Conservation (phyloP, 2,329 filamentous ascomycete genomes). For the Xylariaceae sp. region DNA sequence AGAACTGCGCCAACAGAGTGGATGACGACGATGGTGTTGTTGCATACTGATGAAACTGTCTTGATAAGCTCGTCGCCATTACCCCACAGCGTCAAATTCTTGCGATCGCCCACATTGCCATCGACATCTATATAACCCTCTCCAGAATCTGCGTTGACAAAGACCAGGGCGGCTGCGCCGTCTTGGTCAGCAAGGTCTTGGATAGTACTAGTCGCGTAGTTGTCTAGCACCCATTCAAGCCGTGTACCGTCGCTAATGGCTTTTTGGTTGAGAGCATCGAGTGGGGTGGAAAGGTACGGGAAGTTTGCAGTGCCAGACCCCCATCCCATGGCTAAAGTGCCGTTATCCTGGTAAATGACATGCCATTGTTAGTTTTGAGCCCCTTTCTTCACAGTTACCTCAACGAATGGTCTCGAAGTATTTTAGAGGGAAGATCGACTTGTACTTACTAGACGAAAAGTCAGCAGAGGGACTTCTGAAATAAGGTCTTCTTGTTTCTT, state of each 20-base stretch:
- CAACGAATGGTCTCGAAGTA: too few relatives aligned
- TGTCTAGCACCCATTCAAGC: constrained; percentile 65
- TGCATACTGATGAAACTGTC: constrained; percentile 71
- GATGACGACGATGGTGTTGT: constrained; percentile 89
- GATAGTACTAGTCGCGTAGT: constrained; percentile 59
- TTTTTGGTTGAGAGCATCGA: constrained; percentile 63
- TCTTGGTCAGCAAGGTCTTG: constrained; percentile 57
- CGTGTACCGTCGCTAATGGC: constrained; percentile 55
- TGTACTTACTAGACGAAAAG: too few relatives aligned
- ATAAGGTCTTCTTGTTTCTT: too few relatives aligned
- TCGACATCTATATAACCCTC: constrained; percentile 84
- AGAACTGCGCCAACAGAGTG: constrained; percentile 81
- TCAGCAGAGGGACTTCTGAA: too few relatives aligned
- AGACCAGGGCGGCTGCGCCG: constrained; percentile 74
- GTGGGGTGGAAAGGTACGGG: constrained; percentile 72
- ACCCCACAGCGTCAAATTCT: constrained; percentile 88
- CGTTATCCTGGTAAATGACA: constrained; percentile 59
- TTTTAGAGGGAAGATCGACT: too few relatives aligned
- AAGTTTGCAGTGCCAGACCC: constrained; percentile 71
- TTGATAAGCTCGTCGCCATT: constrained; percentile 76
- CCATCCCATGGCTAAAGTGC: constrained; percentile 73
- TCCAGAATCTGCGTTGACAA: constrained; percentile 81
- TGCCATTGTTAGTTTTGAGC: too few relatives aligned
- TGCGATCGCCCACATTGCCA: constrained; percentile 81
- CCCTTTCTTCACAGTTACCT: too few relatives aligned